Base-by-base conservation (phyloP, 2,329 filamentous ascomycete species). In the Fonsecaea multimorphosa region DNA sequence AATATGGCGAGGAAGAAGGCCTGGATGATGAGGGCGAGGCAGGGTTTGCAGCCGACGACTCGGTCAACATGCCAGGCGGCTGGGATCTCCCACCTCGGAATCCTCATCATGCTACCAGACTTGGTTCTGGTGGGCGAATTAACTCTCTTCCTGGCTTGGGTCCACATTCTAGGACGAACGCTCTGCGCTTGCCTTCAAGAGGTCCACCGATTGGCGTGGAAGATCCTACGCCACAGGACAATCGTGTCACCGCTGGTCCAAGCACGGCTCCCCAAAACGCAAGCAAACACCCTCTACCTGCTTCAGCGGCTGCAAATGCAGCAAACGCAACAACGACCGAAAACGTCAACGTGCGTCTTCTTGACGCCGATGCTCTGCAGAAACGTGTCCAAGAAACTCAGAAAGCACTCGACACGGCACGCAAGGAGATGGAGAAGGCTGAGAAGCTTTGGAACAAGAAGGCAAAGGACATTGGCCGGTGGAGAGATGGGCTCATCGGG, bases 371-470 rank as follows among this genome's bases (percentile, higher is more conserved):
- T 36, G 77, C 79, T 40, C 70, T 82, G 27, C 74, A 76, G 46
- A 70, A 74, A 14, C 78, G 80, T 58, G 75, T 80, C 12, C 70
- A 75, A 51, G 76, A 76, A 53, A 79, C 79, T 3, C 78, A 81
- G 31, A 85, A 88, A 60, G 90, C 94, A 76, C 88, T 93, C 79
- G 89, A 93, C 70, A 81, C 82, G 9, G 85, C 93, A 71, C 87
- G 89, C 76, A 84, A 84, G 71, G 89, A 94, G 66, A 88, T 93
- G 72, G 83, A 82, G 61, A 64, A 73, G 3, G 73, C 80, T 38
- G 80, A 82, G 67, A 82, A 82, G 72, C 79, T 80, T 66, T 59
- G 66, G 61, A 67, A 57, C 36, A 72, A 70, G 55, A 71, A 70
- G 49, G 59, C 27, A 19, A 72, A 72, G 56, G 71, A 72, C 24